A percentile compares a stretch with the other conserved stretches of the same genome.
phyloP scores from a whole-genome alignment of 192 early-diverging fungal species.

The Podila clonocystis region DNA sequence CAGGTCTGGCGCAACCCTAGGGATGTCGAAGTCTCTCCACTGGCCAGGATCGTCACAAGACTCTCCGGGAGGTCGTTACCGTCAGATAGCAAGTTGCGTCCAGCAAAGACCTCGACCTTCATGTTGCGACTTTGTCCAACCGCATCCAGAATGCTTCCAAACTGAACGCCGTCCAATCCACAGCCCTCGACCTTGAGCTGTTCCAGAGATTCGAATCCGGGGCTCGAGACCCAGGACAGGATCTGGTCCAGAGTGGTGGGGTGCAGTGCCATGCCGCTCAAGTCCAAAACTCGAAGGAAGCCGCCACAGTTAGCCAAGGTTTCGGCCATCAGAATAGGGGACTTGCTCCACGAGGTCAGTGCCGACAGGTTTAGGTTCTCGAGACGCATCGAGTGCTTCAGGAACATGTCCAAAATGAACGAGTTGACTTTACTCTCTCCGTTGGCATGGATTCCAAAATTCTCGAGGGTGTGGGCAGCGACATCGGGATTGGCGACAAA shows the following conservation, averaged over 20 bases:
- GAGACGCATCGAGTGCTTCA: conserved; percentile 48
- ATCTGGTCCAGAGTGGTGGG: conserved; percentile 40
- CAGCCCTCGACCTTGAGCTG: conserved; percentile 52
- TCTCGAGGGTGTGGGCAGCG: conserved; percentile 38
- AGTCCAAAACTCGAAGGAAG: conserved; percentile 20
- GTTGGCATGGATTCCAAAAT: conserved; percentile 33
- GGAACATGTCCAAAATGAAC: conserved; percentile 48
- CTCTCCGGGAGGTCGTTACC: conserved; percentile 51
- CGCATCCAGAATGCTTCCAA: conserved; percentile 50
- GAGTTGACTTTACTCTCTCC: conserved; percentile 48
- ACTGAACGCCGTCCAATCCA: conserved; percentile 52
- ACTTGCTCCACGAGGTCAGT: conserved; percentile 49
- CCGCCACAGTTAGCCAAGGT: conserved; percentile 40
- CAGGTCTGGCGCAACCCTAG: conserved; percentile 53
- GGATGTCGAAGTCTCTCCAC: conserved; percentile 48
- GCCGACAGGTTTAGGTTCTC: conserved; percentile 28
- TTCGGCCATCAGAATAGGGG: conserved; percentile 47
- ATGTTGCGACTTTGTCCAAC: conserved; percentile 48
- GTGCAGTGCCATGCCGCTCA: conserved; percentile 48
- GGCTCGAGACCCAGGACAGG: conserved; percentile 35
- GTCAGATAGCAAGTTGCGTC: conserved; percentile 53
- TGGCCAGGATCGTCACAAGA: conserved; percentile 49
- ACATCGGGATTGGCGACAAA: conserved; percentile 51
- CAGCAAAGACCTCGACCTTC: conserved; percentile 48
- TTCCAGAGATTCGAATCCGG: conserved; percentile 32